Evolutionary conservation across 139 green algal genomes (phyloP), one percentile per base, ranked within the genome.

Genomic region (Haematococcus lacustris): DNA sequence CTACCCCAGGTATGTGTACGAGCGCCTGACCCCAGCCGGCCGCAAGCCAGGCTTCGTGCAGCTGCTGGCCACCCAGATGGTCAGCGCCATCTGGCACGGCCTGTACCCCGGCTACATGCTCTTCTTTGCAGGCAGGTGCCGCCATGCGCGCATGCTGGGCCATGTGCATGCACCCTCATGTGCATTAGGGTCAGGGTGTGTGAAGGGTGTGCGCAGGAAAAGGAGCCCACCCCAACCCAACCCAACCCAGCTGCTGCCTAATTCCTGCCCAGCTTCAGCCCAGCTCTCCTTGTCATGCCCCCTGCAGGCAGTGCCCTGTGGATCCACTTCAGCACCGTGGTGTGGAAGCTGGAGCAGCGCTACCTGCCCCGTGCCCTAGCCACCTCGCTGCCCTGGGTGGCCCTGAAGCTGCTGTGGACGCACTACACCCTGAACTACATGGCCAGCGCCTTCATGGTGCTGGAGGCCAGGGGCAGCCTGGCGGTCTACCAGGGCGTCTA

Each of bases 1-100:
- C 4, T 70, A 21, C 13, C 62, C n/a, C 73, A 86, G 83, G 33
- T 87, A 96, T 63, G 91, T 97, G 69, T 97, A 97, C 68, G 91
- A 96, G 67, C 82, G 91, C 1, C 60, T 94, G 32, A 89, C 84
- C 0, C 78, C 86, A 13, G 76, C 66, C 7, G 82, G 83, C 47
- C 39, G 64, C 23, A 80, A 74, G 35, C 80, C 91, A 26, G 80
- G 77, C 51, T 92, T 96, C 73, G 61, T 51, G 6, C 85, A 85
- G 9, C 76, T 96, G 38, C 70, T 95, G 30, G 73, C 84, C 38
- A 97, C 91, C 5, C 91, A 97, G 80, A 63, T 91, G 1, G 78
- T 93, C 51, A 83, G 66, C 51, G 91, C 83, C 25, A 68, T 97
- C 2, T 97, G 91, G 91, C 91, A 97, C 71, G 91, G 83, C 13